Base-by-base conservation (phyloP, 768 basidiomycete genomes). In the Tricholoma terreum region DNA sequence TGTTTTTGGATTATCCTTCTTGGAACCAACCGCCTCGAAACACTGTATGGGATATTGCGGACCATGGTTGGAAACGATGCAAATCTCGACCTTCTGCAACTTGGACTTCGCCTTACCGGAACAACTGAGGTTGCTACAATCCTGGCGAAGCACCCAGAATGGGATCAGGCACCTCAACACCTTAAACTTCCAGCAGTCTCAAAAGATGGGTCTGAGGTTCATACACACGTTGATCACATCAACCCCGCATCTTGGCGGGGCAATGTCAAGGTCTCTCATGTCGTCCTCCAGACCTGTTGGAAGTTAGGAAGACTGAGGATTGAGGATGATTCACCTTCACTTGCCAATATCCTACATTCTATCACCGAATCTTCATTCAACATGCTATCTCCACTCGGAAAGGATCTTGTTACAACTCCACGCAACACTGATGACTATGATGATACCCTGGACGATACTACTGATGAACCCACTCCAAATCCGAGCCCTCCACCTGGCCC, bases 21-120 rank as follows among this genome's bases (percentile, higher is more conserved):
- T 3, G 76, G 76, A n/a, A 78, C 74, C 0, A 71, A 78, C 57
- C 64, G 71, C 0, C 64, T 75, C 1, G 72, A 78, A 54, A 61
- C 57, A 12, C 54, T 73, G 0, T 77, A 74, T 59, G 74, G 75
- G 1, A 63, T 73, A 19, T 57, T 74, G 9, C 60, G 70, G 0
- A 75, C 73, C 5, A 70, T 71, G 63, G 58, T 74, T 48, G 71
- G 75, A 0, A 73, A 69, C 27, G 71, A 77, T 35, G 46, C 65
- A 0, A 72, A 72, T 42, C 21, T 68, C 3, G 70, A 73, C 46
- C 27, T 65, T 1, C 48, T 59, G 12, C 67, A 75, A 52, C 63
- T 76, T 7, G 65, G 51, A 0, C 42, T 14, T 5, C 65, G 73
- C 3, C 55, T 73, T 4, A 59, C 69, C 22, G 70, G 70, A 9